Conservation (phyloP, 2,329 filamentous ascomycete genomes). For the Pestalotiopsis sp. region DNA sequence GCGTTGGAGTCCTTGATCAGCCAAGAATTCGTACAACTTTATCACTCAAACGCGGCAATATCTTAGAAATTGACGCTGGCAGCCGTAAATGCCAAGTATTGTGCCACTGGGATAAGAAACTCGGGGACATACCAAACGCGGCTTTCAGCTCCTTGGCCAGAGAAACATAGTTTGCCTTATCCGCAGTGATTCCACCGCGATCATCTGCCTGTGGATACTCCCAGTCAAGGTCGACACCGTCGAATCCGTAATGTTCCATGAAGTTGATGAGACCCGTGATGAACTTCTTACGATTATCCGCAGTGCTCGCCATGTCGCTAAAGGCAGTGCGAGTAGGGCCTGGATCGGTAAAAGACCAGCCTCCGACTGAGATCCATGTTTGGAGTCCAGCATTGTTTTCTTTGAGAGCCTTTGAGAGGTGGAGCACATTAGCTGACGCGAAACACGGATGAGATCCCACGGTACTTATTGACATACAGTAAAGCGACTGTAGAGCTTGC, state of each 20-base stretch:
- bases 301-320: constrained; percentile 18
- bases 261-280: constrained; percentile 17
- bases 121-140: too few species aligned
- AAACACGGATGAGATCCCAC: too few species aligned
- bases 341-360: constrained; percentile 31
- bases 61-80: constrained; percentile 8
- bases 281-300: constrained; percentile 14
- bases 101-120: too few species aligned
- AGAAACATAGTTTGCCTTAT: constrained; percentile 25
- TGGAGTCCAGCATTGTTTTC: constrained; percentile 21
- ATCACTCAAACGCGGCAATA: neutral
- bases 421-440: too few species aligned
- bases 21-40: too few species aligned
- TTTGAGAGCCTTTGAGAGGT: neutral
- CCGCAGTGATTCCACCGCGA: constrained; percentile 23
- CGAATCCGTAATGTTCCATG: constrained; percentile 21
- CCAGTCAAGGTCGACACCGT: constrained; percentile 42
- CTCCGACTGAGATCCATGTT: constrained; percentile 35
- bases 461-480: constrained; percentile 14
- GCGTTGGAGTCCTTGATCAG: neutral
- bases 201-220: constrained; percentile 14
- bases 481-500: constrained; percentile 27
- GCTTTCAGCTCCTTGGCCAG: constrained; percentile 18
- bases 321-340: constrained; percentile 17
- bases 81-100: neutral